Base-by-base conservation (phyloP, 495 filamentous ascomycete species). In the Aspergillus baeticus region DNA sequence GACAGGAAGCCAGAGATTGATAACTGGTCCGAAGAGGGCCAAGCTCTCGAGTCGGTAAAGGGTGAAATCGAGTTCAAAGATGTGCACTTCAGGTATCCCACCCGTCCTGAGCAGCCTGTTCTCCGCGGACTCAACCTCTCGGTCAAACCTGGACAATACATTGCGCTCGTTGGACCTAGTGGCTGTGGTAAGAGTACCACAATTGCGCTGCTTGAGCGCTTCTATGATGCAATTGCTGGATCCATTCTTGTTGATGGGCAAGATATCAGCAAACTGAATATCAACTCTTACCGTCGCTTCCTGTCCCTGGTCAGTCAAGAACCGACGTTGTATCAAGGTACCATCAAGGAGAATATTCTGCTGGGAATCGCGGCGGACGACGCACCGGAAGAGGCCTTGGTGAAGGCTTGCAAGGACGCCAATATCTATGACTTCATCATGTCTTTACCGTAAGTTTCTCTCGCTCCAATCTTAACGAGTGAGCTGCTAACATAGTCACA, bases 351-450 rank as follows among this genome's bases (percentile, higher is more conserved):
- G 42, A 95, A 95, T 62, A 84, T 96, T 54, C 67, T 94, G 6
- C 76, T 96, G 5, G 89, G 89, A 18, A 77, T 79, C 10, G 81
- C 83, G 48, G 70, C 73, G 5, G 81, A 86, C 8, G 79, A 87
- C 43, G 80, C 89, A 15, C 67, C 82, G 0, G 90, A 95, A 38
- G 87, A 84, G 35, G 77, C 78, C 5, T 79, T 96, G 31, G 77
- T 86, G 46, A 80, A 87, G 59, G 90, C 88, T 13, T 94, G 90
- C 77, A 86, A 85, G 55, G 87, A 92, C 65, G 91, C 91, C 38
- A 96, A 96, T 62, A 96, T 96, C 62, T 91, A 92, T 68, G 90
- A 94, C 62, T 96, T 95, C 70, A 92, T 96, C 68, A 80, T 86
- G 66, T 87, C 85, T 41, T 72, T 86, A 13, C 84, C 85, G 61